A percentile compares a stretch with the other conserved stretches of the same genome.
Conservation (phyloP, 352 stramenopile species). For the Phytophthora parvispora region DNA sequence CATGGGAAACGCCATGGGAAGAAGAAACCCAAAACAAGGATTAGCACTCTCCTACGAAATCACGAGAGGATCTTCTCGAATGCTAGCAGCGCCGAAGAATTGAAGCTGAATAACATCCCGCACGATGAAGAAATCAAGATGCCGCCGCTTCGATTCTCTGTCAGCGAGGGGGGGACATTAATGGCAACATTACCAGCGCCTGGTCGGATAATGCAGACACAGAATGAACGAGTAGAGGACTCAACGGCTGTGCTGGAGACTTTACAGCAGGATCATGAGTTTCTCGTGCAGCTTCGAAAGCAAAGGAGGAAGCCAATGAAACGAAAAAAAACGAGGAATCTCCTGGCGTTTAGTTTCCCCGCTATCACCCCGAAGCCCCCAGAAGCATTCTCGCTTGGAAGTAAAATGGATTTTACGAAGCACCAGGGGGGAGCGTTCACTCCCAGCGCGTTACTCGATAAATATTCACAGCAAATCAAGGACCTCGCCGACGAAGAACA, state of each 20-base stretch:
- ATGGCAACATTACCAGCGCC: constrained; percentile 2
- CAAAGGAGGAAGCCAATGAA: constrained; percentile 18
- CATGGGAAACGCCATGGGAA: neutral
- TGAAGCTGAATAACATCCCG: constrained; percentile 12
- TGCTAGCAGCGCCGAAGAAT: neutral
- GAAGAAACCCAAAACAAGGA: constrained; percentile 6
- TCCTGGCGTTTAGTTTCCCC: constrained; percentile 28
- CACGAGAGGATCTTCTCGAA: constrained; percentile 19
- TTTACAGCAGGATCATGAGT: constrained; percentile 24
- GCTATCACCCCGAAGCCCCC: constrained; percentile 9
- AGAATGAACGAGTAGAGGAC: constrained; percentile 5
- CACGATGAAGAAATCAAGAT: neutral
- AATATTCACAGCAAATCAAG: constrained; percentile 18
- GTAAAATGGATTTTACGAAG: constrained; percentile 2
- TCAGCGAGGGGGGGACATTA: neutral
- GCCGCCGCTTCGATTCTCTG: neutral
- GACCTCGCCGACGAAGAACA: constrained; percentile 27
- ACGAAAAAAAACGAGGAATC: constrained; percentile 15
- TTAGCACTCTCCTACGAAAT: constrained; percentile 10
- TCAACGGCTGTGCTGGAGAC: constrained; percentile 1
- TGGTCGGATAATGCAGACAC: neutral
- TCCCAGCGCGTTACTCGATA: constrained; percentile 14
- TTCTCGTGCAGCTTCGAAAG: constrained; percentile 1
- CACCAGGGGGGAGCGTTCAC: neutral
- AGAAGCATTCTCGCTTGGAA: neutral